Evolutionary conservation across 2,329 filamentous ascomycete genomes (phyloP), one percentile per base, ranked within the genome.

Genomic region (Neonectria punicea): DNA sequence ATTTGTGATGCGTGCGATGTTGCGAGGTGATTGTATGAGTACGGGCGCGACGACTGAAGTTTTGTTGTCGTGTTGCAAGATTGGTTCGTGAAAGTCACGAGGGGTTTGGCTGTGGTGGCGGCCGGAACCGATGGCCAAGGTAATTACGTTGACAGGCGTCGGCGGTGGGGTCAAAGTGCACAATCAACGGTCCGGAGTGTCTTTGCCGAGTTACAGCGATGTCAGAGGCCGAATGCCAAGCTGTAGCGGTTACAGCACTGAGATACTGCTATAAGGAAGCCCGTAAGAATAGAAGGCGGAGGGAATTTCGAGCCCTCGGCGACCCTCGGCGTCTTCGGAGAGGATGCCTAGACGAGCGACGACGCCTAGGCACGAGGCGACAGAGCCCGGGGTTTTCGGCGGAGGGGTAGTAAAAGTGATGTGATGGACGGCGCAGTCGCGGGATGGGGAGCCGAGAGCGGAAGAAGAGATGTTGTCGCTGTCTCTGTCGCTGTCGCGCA

Each of bases 1-100:
- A 22, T 20, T 49, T 32, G 63, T 61, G 46, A 47, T 53, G 47
- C 58, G 63, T 67, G 59, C 49, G 53, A 11, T 28, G 44, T 46
- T 51, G 58, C 46, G 28, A 16, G 53, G 59, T 36, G 25, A 43
- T 53, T 16, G 55, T 51, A 16, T 32, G 46, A 36, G 47, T 20
- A 32, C 30, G 36, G 28, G 22, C n/a, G 14, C 14, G 22, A 28
- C 43, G 28, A 57, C 3, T 25, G 25, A 30, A 7, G 22, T 13
- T 51, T 50, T 34, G 28, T 34, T 34, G 47, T 20, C 9, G 47
- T 34, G 47, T n/a, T 34, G 47, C 28, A 54, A 49, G 54, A 50
- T 63, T 54, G 51, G 44, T 59, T 51, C 16, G 34, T n/a, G 49
- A 8, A 28, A 18, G 49, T n/a, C n/a, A 28, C 56, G 55, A 58